These are phyloP conservation scores for Eucalyptus marginata DNA, from an alignment of 345 rosid species.

Conservation along the genomic window DNA sequence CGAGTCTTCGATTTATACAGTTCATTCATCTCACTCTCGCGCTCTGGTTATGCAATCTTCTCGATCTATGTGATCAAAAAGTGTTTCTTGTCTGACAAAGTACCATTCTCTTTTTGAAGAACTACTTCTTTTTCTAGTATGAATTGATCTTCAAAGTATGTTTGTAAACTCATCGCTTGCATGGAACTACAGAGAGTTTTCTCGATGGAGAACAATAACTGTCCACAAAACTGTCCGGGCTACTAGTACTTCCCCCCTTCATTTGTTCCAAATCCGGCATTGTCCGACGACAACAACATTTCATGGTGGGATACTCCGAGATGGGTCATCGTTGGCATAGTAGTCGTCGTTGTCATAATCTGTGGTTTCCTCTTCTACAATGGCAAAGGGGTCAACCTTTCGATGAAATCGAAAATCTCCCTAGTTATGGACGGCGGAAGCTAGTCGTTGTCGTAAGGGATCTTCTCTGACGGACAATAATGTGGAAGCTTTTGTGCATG, in stretches of 20 bases:
- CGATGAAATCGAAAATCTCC: fast-evolving
- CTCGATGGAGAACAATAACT: background rate
- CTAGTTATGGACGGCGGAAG: fast-evolving
- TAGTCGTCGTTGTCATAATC: background rate
- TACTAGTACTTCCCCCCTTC: background rate
- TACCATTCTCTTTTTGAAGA: background rate
- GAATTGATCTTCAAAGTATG: background rate
- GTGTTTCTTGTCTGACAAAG: background rate
- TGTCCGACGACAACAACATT: fast-evolving
- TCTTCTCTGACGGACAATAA: background rate
- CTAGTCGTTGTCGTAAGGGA: background rate
- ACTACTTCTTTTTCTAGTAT: background rate
- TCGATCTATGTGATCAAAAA: background rate
- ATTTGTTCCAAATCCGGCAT: background rate
- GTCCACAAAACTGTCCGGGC: background rate
- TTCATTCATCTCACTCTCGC: background rate
- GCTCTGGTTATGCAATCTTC: background rate
- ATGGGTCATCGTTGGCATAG: background rate
- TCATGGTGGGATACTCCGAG: background rate
- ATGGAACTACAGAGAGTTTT: too few species aligned
- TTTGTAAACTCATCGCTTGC: fast-evolving
- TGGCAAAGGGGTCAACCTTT: background rate
- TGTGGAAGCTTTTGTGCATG: background rate
- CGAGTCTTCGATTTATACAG: background rate
- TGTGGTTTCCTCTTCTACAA: background rate